These are phyloP conservation scores for Tricholoma bakamatsutake DNA, from an alignment of 768 basidiomycete genomes.

Conservation along the genomic window DNA sequence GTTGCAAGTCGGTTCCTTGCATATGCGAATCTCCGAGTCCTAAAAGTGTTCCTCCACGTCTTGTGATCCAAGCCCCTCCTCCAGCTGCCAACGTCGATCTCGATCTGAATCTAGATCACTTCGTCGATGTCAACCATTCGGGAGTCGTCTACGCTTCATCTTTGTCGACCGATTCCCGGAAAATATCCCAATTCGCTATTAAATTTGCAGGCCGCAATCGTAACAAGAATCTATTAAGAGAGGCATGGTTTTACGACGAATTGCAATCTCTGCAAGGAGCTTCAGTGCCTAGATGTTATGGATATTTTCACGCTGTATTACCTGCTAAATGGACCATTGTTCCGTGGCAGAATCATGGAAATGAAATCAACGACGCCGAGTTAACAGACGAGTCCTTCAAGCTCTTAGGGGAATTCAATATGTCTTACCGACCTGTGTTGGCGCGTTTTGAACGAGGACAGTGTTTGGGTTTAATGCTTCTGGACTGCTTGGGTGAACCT, in stretches of 20 bases:
- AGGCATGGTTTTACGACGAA: constrained; percentile 1
- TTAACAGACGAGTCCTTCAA: neutral
- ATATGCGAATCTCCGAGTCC: neutral
- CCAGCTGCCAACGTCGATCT: neutral
- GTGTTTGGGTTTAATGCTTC: neutral
- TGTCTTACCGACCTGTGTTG: neutral
- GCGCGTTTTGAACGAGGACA: neutral
- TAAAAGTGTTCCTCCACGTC: neutral
- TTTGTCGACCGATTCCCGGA: neutral
- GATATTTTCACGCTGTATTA: neutral
- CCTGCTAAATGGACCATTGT: neutral
- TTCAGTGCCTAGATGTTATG: neutral
- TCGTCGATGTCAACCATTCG: neutral
- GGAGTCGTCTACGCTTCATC: neutral
- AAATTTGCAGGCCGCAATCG: neutral
- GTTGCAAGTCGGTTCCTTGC: neutral
- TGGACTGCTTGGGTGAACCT: neutral
- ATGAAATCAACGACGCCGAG: neutral
- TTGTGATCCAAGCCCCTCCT: neutral
- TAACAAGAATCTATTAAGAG: constrained; percentile 1
- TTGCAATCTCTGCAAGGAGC: neutral
- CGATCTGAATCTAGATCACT: neutral
- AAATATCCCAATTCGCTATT: neutral
- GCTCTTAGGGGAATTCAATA: neutral
- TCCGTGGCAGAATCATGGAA: neutral